A percentile compares a stretch with the other conserved stretches of the same genome.
phyloP scores from a whole-genome alignment of 164 flowering plant species.

The Kalanchoe fedtschenkoi region DNA sequence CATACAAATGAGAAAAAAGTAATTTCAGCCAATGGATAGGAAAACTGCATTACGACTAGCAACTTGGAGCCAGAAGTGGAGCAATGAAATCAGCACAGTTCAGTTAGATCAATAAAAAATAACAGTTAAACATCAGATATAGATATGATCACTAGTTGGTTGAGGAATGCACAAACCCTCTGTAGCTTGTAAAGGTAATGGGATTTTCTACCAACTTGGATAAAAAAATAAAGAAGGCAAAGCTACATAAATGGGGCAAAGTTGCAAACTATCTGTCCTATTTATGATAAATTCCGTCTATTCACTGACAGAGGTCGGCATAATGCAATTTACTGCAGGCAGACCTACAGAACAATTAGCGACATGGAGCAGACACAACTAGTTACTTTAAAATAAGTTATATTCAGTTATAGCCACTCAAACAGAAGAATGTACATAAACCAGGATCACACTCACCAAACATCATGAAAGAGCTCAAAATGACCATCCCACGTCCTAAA shows the following conservation, averaged over 20 bases:
- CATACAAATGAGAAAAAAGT: neutral
- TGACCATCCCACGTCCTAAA: slow-evolving; percentile 98
- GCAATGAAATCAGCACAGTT: no score
- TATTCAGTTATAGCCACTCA: no score
- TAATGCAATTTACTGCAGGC: neutral
- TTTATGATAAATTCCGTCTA: neutral
- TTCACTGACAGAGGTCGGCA: neutral
- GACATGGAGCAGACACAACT: neutral
- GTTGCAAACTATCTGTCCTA: neutral
- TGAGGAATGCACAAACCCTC: neutral
- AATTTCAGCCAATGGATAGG: no score
- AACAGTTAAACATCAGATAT: neutral
- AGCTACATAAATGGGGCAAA: neutral
- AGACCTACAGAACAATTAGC: neutral
- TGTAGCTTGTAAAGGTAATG: neutral
- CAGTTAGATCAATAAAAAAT: neutral
- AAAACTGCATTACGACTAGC: neutral
- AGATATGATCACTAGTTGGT: neutral
- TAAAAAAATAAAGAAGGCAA: neutral
- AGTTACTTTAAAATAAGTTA: no score
- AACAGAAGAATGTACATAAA: neutral
- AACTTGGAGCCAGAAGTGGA: no score
- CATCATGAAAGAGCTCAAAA: slow-evolving; percentile 72
- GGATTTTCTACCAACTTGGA: neutral
- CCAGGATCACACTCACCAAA: slow-evolving; percentile 43